Evolutionary conservation across 2,329 filamentous ascomycete genomes (phyloP).

Genomic region (Colletotrichum viniferum): DNA sequence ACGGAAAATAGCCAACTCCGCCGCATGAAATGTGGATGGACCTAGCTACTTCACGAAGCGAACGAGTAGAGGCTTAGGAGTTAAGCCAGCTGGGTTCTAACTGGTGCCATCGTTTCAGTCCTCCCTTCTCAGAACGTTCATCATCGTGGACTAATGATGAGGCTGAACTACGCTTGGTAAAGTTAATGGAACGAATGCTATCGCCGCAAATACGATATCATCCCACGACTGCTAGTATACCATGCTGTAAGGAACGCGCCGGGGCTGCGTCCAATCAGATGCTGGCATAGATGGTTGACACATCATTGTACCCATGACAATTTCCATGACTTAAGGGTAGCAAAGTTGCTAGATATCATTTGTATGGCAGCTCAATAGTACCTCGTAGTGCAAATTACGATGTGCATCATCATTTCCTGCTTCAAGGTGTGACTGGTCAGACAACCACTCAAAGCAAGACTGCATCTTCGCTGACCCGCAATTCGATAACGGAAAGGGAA

Average conservation of each 20-base stretch:
- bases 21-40: neutral
- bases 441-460: neutral
- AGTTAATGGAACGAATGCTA: neutral
- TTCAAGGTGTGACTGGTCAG: neutral
- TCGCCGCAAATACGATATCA: neutral
- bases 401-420: too few relatives aligned
- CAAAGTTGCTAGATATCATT: neutral
- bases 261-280: neutral
- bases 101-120: rapidly evolving
- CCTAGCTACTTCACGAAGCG: neutral
- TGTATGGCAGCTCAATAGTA: neutral
- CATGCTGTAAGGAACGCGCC: neutral
- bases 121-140: neutral
- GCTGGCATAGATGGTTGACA: neutral
- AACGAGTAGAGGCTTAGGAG: neutral
- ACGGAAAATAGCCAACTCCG: neutral
- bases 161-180: neutral
- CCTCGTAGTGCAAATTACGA: rapidly evolving
- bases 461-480: neutral
- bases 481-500: neutral
- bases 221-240: neutral
- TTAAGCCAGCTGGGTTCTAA: neutral
- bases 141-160: neutral
- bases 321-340: neutral
- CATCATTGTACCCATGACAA: rapidly evolving